Conservation (phyloP, 2,329 filamentous ascomycete species). For the Botrytis elliptica region DNA sequence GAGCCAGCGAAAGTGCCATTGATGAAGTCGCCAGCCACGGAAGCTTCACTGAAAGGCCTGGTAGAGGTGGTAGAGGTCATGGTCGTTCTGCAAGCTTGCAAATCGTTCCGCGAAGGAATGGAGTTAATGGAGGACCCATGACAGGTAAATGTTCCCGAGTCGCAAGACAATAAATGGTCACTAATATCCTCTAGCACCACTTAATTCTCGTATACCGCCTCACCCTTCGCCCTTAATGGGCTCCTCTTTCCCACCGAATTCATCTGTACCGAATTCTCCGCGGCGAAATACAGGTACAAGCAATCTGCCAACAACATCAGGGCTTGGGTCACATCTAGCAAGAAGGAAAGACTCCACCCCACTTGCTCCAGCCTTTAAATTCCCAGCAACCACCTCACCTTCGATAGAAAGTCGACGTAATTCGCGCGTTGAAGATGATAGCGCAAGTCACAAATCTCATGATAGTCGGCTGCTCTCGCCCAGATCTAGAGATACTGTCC, state of each 20-base stretch:
- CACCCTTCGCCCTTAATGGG: slow-evolving; percentile 40
- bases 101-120: slow-evolving; percentile 55
- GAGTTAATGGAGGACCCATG: slow-evolving; percentile 42
- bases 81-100: slow-evolving; percentile 79
- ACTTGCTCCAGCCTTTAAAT: slow-evolving; percentile 54
- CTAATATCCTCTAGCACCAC: slow-evolving; percentile 32
- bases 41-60: slow-evolving; percentile 43
- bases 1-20: slow-evolving; percentile 46
- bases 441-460: slow-evolving; percentile 18
- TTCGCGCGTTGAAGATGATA: slow-evolving; percentile 21
- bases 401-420: slow-evolving; percentile 25
- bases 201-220: slow-evolving; percentile 39
- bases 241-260: slow-evolving; percentile 35
- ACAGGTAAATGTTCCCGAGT: slow-evolving; percentile 40
- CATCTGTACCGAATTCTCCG: slow-evolving; percentile 14
- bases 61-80: slow-evolving; percentile 63
- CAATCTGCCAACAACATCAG: slow-evolving; percentile 44
- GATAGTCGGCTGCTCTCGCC: slow-evolving; percentile 33
- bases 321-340: slow-evolving; percentile 41
- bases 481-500: slow-evolving; percentile 40
- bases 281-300: slow-evolving; percentile 32
- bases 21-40: slow-evolving; percentile 39
- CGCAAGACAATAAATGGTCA: background rate
- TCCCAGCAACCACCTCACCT: slow-evolving; percentile 48
- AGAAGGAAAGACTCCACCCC: slow-evolving; percentile 34